Evolutionary conservation across 2,329 filamentous ascomycete species (phyloP).

Genomic region (Neoscytalidium dimidiatum): DNA sequence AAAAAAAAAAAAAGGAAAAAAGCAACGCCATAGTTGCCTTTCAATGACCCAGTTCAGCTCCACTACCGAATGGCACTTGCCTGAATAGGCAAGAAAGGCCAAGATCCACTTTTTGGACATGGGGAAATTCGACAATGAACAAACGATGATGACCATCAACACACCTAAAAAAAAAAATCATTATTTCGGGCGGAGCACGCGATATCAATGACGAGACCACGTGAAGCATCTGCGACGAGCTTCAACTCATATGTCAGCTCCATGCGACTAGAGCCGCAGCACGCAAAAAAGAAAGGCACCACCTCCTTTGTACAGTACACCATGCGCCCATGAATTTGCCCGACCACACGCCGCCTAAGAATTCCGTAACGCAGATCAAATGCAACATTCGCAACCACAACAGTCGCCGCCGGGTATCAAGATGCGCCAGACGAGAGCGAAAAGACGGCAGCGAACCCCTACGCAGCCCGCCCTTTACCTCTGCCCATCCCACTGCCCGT

Average conservation of each 20-base stretch:
- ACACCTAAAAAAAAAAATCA: not conserved
- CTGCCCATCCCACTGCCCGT: constrained; percentile 40
- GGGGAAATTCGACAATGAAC: not conserved
- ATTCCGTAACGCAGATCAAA: constrained; percentile 4
- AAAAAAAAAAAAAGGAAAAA: not conserved
- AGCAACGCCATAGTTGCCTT: not conserved
- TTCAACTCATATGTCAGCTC: no score
- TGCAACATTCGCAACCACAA: no score
- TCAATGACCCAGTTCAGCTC: not conserved
- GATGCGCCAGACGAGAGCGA: not conserved
- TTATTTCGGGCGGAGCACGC: no score
- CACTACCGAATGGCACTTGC: not conserved
- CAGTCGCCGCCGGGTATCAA: constrained; percentile 8
- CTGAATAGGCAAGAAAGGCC: not conserved
- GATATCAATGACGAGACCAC: not conserved
- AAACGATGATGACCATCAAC: not conserved
- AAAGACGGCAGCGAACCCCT: not conserved
- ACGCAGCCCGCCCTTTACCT: constrained; percentile 29
- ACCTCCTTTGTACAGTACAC: not conserved
- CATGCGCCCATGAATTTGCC: not conserved
- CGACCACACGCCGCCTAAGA: not conserved
- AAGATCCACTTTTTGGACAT: not conserved
- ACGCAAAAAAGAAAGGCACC: not conserved
- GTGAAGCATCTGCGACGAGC: no score
- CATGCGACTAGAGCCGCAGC: no score